Base-by-base conservation (phyloP, 306 rosid species). In the Boehmeria nivea region DNA sequence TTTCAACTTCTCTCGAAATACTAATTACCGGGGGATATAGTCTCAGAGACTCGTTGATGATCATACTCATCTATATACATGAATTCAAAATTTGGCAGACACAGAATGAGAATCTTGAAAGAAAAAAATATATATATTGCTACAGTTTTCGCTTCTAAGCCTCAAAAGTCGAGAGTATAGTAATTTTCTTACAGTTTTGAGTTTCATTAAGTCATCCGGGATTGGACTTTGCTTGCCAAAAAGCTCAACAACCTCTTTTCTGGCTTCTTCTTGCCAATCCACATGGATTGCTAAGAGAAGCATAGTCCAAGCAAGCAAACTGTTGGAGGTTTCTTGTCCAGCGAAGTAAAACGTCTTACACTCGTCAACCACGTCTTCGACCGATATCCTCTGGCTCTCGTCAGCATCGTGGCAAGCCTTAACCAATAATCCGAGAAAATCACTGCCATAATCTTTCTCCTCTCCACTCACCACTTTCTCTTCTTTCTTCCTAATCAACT, bases 261-360 rank as follows among this genome's bases (percentile, higher is more conserved):
- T 67, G 54, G 70, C 69, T 50, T 61, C 42, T 49, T 73, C 69
- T 67, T 73, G 78, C 78, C 73, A 73, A 12, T 73, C 70, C 7
- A 19, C 57, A 14, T 73, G 65, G 23, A 55, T 36, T 25, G 73
- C 61, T 3, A 67, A 59, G 26, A 73, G 65, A 34, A 61, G 39
- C 9, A 61, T 44, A 49, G 66, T 50, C 78, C 78, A 67, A 6
- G 65, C 51, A 12, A 73, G 70, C 66, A 61, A 42, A 42, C 51
- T 50, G 12, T 55, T 55, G n/a, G 66, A 49, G 50, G 73, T 67
- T 66, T 67, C 78, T 56, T 73, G 73, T 5, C 70, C 62, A 7
- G 62, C 61, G 40, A 73, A n/a, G 20, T 61, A 67, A 33, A 61
- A 61, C 6, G 69, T 66, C 50, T 67, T 72, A 64, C 78, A 72